Percentiles rank a stretch among this genome's conserved stretches.
phyloP scores from a whole-genome alignment of 495 filamentous ascomycete species.

The Emericellopsis terricola region DNA sequence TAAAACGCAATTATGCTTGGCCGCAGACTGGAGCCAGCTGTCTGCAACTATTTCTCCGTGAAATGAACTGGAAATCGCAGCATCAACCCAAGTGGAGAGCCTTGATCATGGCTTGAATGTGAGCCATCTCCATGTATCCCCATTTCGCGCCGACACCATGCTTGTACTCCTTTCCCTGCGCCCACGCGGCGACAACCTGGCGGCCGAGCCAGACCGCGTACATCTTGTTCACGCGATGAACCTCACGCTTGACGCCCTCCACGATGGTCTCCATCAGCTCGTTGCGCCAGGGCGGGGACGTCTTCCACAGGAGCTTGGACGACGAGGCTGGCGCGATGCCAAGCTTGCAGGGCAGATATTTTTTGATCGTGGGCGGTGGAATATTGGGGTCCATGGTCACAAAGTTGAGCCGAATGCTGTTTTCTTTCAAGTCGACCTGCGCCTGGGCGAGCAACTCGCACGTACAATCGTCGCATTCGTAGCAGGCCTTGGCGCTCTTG shows the following conservation, averaged over 20 bases:
- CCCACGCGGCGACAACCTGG: slow-evolving; percentile 1
- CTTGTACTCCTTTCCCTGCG: background rate
- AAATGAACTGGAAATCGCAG: background rate
- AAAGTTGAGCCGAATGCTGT: too few species aligned
- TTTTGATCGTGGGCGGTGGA: background rate
- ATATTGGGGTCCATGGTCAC: background rate
- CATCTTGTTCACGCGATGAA: slow-evolving; percentile 1
- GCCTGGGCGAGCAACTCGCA: too few species aligned
- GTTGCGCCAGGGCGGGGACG: background rate
- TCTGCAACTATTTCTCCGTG: background rate
- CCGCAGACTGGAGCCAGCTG: background rate
- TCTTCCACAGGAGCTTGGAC: background rate
- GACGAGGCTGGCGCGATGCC: background rate
- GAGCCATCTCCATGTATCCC: background rate
- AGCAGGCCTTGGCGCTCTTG: background rate
- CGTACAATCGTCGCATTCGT: background rate
- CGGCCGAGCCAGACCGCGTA: background rate
- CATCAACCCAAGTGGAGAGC: background rate
- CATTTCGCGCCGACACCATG: background rate
- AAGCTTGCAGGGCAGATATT: background rate
- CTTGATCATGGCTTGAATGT: background rate
- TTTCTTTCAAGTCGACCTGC: too few species aligned
- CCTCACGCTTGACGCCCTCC: background rate
- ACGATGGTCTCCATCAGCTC: background rate
- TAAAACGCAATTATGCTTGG: background rate